A percentile compares a stretch with the other conserved stretches of the same genome.
Conservation (phyloP, 495 filamentous ascomycete genomes). For the Xylaria sp. region DNA sequence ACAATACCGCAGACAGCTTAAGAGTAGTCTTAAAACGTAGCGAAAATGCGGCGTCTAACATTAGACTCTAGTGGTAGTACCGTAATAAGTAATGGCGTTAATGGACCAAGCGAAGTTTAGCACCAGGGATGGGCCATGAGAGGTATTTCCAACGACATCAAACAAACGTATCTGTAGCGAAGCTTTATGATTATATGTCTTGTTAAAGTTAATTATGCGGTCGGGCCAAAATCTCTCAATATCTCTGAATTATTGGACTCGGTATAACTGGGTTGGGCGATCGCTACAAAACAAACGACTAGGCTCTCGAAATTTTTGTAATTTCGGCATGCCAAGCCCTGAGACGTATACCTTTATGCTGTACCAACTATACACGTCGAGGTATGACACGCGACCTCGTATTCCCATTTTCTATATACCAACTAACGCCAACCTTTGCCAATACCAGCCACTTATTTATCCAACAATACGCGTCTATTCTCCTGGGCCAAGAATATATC, state of each 20-base stretch:
- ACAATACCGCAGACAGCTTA: not conserved
- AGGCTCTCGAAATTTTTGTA: not conserved
- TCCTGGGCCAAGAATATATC: not conserved
- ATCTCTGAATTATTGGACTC: not conserved
- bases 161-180: not conserved
- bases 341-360: not conserved
- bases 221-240: not conserved
- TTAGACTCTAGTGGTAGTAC: not conserved
- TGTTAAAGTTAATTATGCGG: not conserved
- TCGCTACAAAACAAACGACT: not conserved
- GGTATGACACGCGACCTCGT: slow-evolving; percentile 1
- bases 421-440: slow-evolving; percentile 5
- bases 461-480: not conserved
- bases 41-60: not conserved
- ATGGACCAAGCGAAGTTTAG: not conserved
- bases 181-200: not conserved
- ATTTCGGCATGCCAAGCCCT: not conserved
- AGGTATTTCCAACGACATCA: not conserved
- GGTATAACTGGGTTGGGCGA: not conserved
- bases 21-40: not conserved
- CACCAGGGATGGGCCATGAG: not conserved
- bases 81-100: not conserved
- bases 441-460: not conserved
- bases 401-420: slow-evolving; percentile 3
- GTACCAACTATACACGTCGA: not conserved